A percentile compares a stretch with the other conserved stretches of the same genome.
phyloP scores from a whole-genome alignment of 148 eudicot genomes.

The Amaranthus cruentus region DNA sequence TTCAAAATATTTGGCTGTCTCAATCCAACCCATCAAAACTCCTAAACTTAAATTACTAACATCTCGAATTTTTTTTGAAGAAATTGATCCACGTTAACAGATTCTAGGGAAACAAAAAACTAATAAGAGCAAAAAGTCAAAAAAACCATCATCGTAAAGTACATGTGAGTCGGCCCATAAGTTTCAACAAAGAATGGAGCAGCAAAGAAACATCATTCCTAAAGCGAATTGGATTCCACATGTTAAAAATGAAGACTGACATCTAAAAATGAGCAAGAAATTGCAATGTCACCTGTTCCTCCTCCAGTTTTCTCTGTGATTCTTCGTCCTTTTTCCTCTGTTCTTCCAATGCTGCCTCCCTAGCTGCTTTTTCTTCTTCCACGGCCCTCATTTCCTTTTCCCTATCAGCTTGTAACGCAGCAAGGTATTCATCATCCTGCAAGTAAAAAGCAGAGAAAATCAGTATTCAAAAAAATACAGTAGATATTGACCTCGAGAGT shows the following conservation, averaged over 20 bases:
- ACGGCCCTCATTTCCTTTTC: conserved; percentile 69
- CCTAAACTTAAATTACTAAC: too few species aligned
- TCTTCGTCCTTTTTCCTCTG: conserved; percentile 68
- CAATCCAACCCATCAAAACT: too few species aligned
- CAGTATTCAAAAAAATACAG: background rate
- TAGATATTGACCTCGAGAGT: background rate
- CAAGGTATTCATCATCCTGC: conserved; percentile 94
- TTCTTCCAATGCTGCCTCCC: conserved; percentile 69
- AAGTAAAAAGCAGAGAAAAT: conserved; percentile 9
- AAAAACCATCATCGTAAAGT: background rate
- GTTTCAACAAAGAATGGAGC: background rate
- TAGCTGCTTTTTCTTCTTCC: conserved; percentile 64
- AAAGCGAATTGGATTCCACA: background rate
- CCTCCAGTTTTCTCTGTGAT: conserved; percentile 46
- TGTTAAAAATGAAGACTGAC: background rate
- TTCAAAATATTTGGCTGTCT: too few species aligned
- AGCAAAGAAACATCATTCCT: background rate
- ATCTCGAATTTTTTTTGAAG: too few species aligned
- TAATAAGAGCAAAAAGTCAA: background rate
- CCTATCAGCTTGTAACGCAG: conserved; percentile 90
- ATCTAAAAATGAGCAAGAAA: background rate
- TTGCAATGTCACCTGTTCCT: conserved; percentile 57
- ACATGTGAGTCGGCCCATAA: background rate
- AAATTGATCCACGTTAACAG: too few species aligned
- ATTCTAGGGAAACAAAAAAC: background rate